Evolutionary conservation across 345 rosid genomes (phyloP).

Genomic region (Kandelia obovata): DNA sequence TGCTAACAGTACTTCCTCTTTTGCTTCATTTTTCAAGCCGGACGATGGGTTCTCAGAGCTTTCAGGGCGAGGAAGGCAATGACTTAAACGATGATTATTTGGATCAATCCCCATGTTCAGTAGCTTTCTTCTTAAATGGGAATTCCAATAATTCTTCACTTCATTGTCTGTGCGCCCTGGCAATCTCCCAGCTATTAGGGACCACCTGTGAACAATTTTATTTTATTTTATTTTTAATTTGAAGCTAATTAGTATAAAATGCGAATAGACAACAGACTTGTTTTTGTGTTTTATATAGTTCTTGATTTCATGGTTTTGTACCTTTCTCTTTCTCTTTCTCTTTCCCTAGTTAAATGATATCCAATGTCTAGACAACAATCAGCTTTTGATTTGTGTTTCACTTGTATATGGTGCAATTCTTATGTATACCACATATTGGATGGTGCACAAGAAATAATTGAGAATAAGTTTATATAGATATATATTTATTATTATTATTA

Average conservation of each 20-base stretch:
- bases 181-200: slow-evolving; percentile 77
- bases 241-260: neutral
- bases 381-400: no score
- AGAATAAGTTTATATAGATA: no score
- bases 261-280: neutral
- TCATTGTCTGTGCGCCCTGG: slow-evolving; percentile 79
- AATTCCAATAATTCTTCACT: slow-evolving; percentile 73
- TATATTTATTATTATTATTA: no score
- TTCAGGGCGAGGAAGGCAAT: slow-evolving; percentile 20
- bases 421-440: no score
- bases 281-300: neutral
- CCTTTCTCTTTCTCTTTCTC: no score
- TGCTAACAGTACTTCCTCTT: neutral
- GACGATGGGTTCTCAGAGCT: slow-evolving; percentile 23
- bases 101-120: slow-evolving; percentile 75
- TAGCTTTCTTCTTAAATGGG: slow-evolving; percentile 61
- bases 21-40: neutral
- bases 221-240: neutral
- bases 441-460: no score
- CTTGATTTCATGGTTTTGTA: no score
- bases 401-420: no score
- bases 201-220: slow-evolving; percentile 50
- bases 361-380: no score
- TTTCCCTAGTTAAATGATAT: no score
- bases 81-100: slow-evolving; percentile 55